Conservation (phyloP, 441 rosid genomes). For the Euphorbia celastroides region DNA sequence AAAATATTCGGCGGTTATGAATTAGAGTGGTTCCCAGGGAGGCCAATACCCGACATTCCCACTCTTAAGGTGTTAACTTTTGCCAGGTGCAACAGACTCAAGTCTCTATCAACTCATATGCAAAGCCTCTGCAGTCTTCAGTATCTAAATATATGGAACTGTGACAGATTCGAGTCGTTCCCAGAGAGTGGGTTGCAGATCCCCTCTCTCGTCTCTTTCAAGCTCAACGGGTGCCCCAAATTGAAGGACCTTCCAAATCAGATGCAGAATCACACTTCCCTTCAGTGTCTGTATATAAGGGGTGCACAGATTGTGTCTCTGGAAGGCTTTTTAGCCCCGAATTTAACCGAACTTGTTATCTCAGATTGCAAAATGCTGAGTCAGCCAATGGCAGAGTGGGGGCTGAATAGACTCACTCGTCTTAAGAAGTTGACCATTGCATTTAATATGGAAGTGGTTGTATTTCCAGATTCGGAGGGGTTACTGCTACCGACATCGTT, state of each 20-base stretch:
- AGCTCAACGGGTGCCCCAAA: slow-evolving; percentile 6
- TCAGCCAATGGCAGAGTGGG: slow-evolving; percentile 13
- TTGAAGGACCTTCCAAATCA: slow-evolving; percentile 24
- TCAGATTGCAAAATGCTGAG: background rate
- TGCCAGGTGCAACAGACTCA: slow-evolving; percentile 18
- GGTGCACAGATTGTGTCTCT: background rate
- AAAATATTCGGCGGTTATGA: slow-evolving; percentile 1
- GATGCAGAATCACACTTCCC: slow-evolving; percentile 11
- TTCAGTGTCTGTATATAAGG: background rate
- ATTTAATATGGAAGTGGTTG: background rate
- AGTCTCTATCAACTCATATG: slow-evolving; percentile 24
- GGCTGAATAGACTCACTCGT: slow-evolving; percentile 14
- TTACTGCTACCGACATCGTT: slow-evolving; percentile 24
- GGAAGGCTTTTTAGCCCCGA: slow-evolving; percentile 26
- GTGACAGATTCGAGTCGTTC: slow-evolving; percentile 8
- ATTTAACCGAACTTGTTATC: slow-evolving; percentile 12
- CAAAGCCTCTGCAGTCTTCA: slow-evolving; percentile 25
- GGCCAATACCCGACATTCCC: background rate
- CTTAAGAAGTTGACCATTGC: background rate
- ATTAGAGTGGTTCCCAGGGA: slow-evolving; percentile 1
- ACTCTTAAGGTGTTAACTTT: slow-evolving; percentile 6
- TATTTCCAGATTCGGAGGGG: slow-evolving; percentile 15
- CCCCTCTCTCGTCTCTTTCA: slow-evolving; percentile 6
- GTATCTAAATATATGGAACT: slow-evolving; percentile 10
- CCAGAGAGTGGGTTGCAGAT: background rate